Conservation (phyloP, 257 asterid species). For the Primulina huaijiensis region DNA sequence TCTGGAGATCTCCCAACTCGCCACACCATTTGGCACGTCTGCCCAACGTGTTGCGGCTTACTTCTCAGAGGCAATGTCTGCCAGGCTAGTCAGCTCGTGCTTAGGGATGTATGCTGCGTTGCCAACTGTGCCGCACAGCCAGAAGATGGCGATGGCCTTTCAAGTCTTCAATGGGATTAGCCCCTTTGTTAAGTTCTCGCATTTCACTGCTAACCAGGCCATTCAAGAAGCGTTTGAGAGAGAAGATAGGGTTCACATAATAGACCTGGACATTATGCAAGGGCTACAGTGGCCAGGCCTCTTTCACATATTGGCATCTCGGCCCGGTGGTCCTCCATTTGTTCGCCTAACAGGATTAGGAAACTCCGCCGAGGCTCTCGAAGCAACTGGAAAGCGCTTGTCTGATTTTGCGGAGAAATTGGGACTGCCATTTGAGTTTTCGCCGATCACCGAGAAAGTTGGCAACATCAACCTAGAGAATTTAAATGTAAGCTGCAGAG, state of each 20-base stretch:
- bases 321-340: slow-evolving; percentile 92
- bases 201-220: slow-evolving; percentile 96
- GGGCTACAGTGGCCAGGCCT: slow-evolving; percentile 99
- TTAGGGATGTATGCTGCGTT: slow-evolving; percentile 74
- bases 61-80: slow-evolving; percentile 97
- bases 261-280: slow-evolving; percentile 96
- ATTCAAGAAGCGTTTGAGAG: slow-evolving; percentile 95
- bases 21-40: slow-evolving; percentile 91
- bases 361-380: slow-evolving; percentile 77
- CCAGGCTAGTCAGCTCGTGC: slow-evolving; percentile 79
- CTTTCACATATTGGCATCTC: slow-evolving; percentile 79
- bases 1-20: slow-evolving; percentile 77
- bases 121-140: slow-evolving; percentile 64
- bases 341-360: slow-evolving; percentile 91
- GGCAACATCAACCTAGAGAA: slow-evolving; percentile 70
- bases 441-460: slow-evolving; percentile 73
- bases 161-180: slow-evolving; percentile 93
- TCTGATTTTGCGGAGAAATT: slow-evolving; percentile 83
- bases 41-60: slow-evolving; percentile 99
- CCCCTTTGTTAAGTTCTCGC: slow-evolving; percentile 90
- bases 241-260: slow-evolving; percentile 88
- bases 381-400: slow-evolving; percentile 88
- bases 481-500: slow-evolving; percentile 67
- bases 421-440: slow-evolving; percentile 84
- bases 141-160: slow-evolving; percentile 80